These are phyloP conservation scores for Mycena leptocephala DNA, from an alignment of 768 basidiomycete species.

Conservation along the genomic window DNA sequence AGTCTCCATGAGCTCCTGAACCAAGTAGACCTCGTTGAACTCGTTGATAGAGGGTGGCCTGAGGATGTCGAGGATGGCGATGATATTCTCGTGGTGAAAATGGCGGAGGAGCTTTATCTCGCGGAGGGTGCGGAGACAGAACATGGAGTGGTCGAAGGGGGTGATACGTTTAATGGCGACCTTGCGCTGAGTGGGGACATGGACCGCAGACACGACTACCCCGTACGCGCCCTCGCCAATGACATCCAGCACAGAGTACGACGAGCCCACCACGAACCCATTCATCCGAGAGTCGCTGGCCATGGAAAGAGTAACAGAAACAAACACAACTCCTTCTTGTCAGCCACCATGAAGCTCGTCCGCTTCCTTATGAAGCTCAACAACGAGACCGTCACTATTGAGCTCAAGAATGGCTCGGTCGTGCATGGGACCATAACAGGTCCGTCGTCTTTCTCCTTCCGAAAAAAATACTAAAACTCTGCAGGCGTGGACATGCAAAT, in stretches of 20 bases:
- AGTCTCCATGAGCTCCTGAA: slow-evolving; percentile 89
- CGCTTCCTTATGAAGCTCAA: slow-evolving; percentile 98
- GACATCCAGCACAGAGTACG: slow-evolving; percentile 85
- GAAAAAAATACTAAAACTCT: not conserved
- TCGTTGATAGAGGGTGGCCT: slow-evolving; percentile 81
- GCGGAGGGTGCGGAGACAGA: slow-evolving; percentile 86
- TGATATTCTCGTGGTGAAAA: slow-evolving; percentile 91
- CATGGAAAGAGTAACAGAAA: slow-evolving; percentile 17
- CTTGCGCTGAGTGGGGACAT: slow-evolving; percentile 82
- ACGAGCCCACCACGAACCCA: slow-evolving; percentile 65
- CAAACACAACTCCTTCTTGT: not conserved
- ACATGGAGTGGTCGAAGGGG: slow-evolving; percentile 96
- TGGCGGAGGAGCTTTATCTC: slow-evolving; percentile 96
- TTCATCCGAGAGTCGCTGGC: slow-evolving; percentile 51
- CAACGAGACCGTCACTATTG: slow-evolving; percentile 98
- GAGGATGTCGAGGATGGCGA: slow-evolving; percentile 95
- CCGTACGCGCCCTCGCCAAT: slow-evolving; percentile 98
- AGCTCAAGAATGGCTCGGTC: slow-evolving; percentile 97
- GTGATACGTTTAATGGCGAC: slow-evolving; percentile 98
- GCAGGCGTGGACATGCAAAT: slow-evolving; percentile 99
- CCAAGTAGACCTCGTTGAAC: slow-evolving; percentile 89
- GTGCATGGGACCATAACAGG: slow-evolving; percentile 98
- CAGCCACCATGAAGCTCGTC: slow-evolving; percentile 37
- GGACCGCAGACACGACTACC: slow-evolving; percentile 89
- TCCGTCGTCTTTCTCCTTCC: slow-evolving; percentile 52